These are phyloP conservation scores for Fomitopsis serialis DNA, from an alignment of 768 basidiomycete genomes.

Conservation along the genomic window DNA sequence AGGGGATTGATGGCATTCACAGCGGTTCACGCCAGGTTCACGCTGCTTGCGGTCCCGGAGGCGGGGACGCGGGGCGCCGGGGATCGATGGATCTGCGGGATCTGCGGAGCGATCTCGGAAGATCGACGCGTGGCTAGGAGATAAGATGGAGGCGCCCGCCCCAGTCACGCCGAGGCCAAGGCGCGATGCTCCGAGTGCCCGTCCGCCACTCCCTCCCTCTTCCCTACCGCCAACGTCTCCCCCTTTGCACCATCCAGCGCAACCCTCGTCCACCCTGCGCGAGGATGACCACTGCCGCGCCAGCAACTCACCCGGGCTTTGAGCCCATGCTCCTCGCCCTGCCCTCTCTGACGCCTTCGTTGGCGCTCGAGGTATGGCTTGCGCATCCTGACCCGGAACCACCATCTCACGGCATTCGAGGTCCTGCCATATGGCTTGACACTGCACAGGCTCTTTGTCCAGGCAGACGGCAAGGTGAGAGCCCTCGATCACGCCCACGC, in stretches of 20 bases:
- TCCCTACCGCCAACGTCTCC: neutral
- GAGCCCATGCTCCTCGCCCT: conserved; percentile 49
- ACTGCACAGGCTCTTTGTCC: conserved; percentile 61
- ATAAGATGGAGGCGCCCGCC: neutral
- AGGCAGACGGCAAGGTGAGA: conserved; percentile 57
- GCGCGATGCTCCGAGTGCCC: neutral
- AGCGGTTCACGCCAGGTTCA: too few species aligned
- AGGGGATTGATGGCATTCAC: too few species aligned
- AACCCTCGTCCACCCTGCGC: neutral
- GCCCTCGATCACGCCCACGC: neutral
- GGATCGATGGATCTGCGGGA: neutral
- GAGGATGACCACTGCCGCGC: neutral
- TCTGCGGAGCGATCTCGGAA: neutral
- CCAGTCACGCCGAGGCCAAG: neutral
- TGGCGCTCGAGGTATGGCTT: conserved; percentile 53
- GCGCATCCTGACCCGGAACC: neutral
- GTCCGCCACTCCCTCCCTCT: neutral
- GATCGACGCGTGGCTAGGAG: neutral
- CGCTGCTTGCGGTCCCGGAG: too few species aligned
- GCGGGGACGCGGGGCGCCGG: too few species aligned
- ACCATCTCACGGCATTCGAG: conserved; percentile 25
- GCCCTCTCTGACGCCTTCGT: conserved; percentile 47
- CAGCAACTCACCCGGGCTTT: conserved; percentile 24
- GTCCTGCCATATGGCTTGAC: conserved; percentile 65
- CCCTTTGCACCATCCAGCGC: neutral